Evolutionary conservation across 495 filamentous ascomycete genomes (phyloP).

Genomic region (Penicillium cinerascens): DNA sequence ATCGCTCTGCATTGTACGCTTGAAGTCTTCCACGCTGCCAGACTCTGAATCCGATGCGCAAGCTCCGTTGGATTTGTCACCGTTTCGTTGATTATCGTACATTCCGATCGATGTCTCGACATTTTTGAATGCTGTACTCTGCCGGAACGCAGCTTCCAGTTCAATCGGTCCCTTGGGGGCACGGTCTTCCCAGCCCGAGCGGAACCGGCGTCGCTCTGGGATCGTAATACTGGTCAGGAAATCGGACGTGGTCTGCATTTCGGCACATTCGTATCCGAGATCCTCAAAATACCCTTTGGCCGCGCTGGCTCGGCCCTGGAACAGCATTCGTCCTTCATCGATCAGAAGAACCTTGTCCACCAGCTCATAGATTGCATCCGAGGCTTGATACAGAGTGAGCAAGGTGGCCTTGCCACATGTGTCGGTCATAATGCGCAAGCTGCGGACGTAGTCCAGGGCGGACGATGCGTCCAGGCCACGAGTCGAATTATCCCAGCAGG

Average conservation of each 20-base stretch:
- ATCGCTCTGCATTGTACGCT: conserved; percentile 38
- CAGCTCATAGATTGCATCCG: conserved; percentile 74
- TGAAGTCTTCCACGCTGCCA: conserved; percentile 42
- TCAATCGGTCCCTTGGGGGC: conserved; percentile 68
- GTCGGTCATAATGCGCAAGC: conserved; percentile 73
- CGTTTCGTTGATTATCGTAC: conserved; percentile 41
- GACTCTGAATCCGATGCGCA: conserved; percentile 37
- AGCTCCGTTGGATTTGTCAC: conserved; percentile 26
- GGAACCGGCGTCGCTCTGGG: conserved; percentile 59
- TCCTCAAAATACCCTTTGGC: conserved; percentile 76
- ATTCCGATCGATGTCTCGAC: conserved; percentile 47
- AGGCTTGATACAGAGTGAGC: conserved; percentile 77
- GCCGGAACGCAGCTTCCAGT: conserved; percentile 55
- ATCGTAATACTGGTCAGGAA: conserved; percentile 80
- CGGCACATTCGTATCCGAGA: conserved; percentile 72
- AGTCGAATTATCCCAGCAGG: conserved; percentile 82
- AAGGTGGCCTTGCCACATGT: conserved; percentile 75
- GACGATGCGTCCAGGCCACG: conserved; percentile 80
- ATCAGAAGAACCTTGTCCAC: conserved; percentile 87
- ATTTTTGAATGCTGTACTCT: conserved; percentile 44
- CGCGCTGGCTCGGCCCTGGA: conserved; percentile 67
- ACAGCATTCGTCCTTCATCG: conserved; percentile 73
- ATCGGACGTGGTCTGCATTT: conserved; percentile 77
- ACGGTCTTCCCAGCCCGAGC: conserved; percentile 60
- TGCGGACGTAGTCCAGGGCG: conserved; percentile 66